Conservation (phyloP, 768 basidiomycete genomes). For the Naganishia vishniacii region DNA sequence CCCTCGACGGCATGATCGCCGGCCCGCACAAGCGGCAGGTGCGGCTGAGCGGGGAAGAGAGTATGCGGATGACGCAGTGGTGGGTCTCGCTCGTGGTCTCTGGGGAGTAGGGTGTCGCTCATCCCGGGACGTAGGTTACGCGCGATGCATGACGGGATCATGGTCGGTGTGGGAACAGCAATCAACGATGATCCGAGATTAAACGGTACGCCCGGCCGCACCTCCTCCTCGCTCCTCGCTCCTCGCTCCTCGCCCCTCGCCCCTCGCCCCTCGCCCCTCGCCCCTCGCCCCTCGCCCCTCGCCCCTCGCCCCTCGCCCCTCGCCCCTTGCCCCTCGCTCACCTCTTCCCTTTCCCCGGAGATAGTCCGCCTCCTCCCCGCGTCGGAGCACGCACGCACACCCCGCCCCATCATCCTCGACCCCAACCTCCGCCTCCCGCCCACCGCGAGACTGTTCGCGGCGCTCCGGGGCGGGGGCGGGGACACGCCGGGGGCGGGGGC, state of each 20-base stretch:
- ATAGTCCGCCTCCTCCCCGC: conserved; percentile 44
- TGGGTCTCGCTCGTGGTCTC: conserved; percentile 61
- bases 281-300: neutral
- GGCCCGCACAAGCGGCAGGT: conserved; percentile 68
- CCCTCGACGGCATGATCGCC: conserved; percentile 72
- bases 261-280: conserved; percentile 35
- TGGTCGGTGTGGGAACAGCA: conserved; percentile 84
- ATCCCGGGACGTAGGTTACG: conserved; percentile 63
- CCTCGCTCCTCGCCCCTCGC: neutral
- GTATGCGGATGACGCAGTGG: conserved; percentile 93
- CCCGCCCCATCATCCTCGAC: conserved; percentile 81
- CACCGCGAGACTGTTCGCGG: conserved; percentile 55
- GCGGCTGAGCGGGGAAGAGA: conserved; percentile 73
- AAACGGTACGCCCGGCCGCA: conserved; percentile 69
- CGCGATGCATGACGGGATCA: conserved; percentile 83
- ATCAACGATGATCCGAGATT: conserved; percentile 89
- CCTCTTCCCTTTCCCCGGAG: too few relatives aligned
- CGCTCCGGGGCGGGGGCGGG: conserved; percentile 61
- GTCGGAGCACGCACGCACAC: conserved; percentile 39
- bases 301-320: conserved; percentile 31
- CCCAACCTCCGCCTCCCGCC: conserved; percentile 62
- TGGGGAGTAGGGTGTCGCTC: conserved; percentile 46
- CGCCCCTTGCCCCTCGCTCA: neutral
- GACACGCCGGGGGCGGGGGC: conserved; percentile 9
- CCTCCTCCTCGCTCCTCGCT: conserved; percentile 47